These are phyloP conservation scores for Ophiostoma himal-ulmi DNA, from an alignment of 2,329 filamentous ascomycete species.

Conservation along the genomic window DNA sequence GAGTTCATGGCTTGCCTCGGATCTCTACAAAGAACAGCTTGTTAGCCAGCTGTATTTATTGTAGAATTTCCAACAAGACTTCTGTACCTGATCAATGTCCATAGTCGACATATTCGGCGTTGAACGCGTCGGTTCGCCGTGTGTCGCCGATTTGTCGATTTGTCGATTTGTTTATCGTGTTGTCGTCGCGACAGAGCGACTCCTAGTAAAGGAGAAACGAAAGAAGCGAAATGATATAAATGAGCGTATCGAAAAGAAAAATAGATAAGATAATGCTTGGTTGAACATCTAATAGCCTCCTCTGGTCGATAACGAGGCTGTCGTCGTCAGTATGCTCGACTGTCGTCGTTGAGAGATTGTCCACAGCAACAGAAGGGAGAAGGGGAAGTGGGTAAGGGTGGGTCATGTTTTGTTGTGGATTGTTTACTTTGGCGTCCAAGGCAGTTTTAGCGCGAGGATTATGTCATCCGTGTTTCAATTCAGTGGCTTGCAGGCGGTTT, in stretches of 20 bases:
- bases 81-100: constrained; percentile 19
- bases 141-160: neutral
- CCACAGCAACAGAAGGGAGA: constrained; percentile 13
- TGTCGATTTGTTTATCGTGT: neutral
- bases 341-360: neutral
- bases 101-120: constrained; percentile 11
- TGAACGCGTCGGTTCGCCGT: neutral
- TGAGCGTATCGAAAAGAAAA: neutral
- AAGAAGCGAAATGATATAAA: neutral
- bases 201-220: neutral
- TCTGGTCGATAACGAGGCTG: constrained; percentile 6
- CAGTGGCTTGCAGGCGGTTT: neutral
- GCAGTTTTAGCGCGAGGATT: neutral
- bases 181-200: neutral
- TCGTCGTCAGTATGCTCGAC: neutral
- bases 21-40: constrained; percentile 34
- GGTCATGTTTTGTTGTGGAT: constrained; percentile 21
- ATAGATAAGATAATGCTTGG: neutral
- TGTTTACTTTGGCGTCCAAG: constrained; percentile 24
- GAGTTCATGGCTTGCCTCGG: constrained; percentile 47
- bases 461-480: neutral
- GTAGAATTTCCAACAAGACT: neutral
- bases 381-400: constrained; percentile 7
- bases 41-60: neutral
- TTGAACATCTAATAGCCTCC: neutral